These are phyloP conservation scores for Talaromyces piceae DNA, from an alignment of 2,329 filamentous ascomycete genomes.

Conservation along the genomic window DNA sequence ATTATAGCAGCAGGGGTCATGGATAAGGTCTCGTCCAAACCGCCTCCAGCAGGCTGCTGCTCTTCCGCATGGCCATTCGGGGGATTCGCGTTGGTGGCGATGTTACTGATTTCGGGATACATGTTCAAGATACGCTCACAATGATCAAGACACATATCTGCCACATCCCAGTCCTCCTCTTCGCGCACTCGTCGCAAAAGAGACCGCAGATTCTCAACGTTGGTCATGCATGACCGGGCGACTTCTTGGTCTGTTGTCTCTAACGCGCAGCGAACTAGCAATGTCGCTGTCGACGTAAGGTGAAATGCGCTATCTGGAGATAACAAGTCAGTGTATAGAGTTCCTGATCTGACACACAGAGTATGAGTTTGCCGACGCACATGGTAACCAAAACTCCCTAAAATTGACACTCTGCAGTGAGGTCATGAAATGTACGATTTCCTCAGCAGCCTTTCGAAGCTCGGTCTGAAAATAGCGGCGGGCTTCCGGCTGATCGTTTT, in stretches of 20 bases:
- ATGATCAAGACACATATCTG: constrained; percentile 47
- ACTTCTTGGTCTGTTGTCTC: constrained; percentile 43
- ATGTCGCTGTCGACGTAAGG: constrained; percentile 47
- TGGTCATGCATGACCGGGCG: constrained; percentile 39
- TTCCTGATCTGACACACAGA: constrained; percentile 4
- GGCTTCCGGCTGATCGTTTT: constrained; percentile 40
- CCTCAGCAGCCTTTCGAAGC: constrained; percentile 36
- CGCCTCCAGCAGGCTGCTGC: constrained; percentile 11
- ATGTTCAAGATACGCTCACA: constrained; percentile 39
- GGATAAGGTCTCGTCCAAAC: constrained; percentile 18
- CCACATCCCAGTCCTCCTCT: constrained; percentile 49
- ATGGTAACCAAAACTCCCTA: constrained; percentile 47
- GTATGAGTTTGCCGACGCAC: constrained; percentile 22
- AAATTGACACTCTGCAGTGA: constrained; percentile 42
- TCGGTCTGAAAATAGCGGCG: constrained; percentile 43
- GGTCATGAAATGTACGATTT: constrained; percentile 44
- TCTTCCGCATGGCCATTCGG: constrained; percentile 7
- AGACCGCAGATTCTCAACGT: constrained; percentile 42
- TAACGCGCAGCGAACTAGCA: constrained; percentile 45
- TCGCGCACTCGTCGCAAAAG: constrained; percentile 42
- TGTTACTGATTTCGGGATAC: constrained; percentile 22
- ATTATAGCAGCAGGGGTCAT: constrained; percentile 34
- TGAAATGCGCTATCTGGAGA: constrained; percentile 43
- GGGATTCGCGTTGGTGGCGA: neutral
- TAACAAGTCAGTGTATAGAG: too few species aligned